Base-by-base conservation (phyloP, 352 stramenopile genomes). In the Globisporangium mamillatum region DNA sequence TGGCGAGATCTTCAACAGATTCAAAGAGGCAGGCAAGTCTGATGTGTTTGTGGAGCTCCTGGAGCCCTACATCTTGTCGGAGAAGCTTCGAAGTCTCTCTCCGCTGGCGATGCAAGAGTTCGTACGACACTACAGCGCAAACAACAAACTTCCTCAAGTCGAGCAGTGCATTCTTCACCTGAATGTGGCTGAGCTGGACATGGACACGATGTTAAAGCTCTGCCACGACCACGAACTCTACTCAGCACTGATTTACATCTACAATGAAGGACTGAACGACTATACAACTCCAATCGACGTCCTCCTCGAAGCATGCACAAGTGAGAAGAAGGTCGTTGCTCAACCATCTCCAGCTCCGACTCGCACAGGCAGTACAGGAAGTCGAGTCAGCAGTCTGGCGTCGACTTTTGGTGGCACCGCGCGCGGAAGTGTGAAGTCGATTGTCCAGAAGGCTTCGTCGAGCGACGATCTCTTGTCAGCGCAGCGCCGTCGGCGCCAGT, bases 121-220 rank as follows among this genome's bases (percentile, higher is more conserved):
- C 76, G 91, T 98, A n/a, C 80, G 86, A 6, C 91, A 98, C 72
- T 98, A 94, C 66, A 90, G 84, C 64, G 76, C 84, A 8, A 93
- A 92, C 32, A 88, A 93, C 66, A 97, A 97, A 57, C 75, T 96
- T 1, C 72, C 83, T 27, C 85, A 93, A 65, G 88, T 99, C 1
- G 96, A 99, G 72, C 88, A 97, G 71, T 98, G 94, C 66, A 74
- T 99, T 27, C 77, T 99, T 46, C 94, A 99, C 70, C 77, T 99
- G 74, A 94, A 98, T 67, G 92, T 97, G 20, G 94, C 83, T 32
- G 89, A 98, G 57, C 82, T 98, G 69, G 94, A 99, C 68, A 88
- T 98, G 73, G 92, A 99, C 81, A 95, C 86, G 29, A 98, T 98
- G 27, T 66, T 98, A n/a, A 89, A 90, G 62, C 76, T 99, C 38